Conservation (phyloP, 805 yeast genomes). For the Starmerella floris region DNA sequence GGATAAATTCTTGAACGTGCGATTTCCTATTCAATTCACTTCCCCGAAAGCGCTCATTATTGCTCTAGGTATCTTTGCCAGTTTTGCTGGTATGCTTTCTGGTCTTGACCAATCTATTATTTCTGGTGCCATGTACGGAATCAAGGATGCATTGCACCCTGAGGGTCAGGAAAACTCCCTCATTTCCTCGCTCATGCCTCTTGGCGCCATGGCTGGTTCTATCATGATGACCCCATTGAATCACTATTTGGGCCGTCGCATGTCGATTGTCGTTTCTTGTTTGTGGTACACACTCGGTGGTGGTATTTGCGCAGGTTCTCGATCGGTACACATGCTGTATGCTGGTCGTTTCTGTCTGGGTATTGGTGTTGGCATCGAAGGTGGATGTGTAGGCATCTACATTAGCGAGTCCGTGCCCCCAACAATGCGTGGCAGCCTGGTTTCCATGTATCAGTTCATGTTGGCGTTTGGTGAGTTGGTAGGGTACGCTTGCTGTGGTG, state of each 20-base stretch:
- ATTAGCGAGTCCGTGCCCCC: constrained; percentile 48
- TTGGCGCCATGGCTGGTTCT: constrained; percentile 56
- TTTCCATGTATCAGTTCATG: constrained; percentile 49
- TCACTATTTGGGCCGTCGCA: constrained; percentile 43
- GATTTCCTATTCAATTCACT: constrained; percentile 11
- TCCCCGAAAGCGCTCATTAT: constrained; percentile 32
- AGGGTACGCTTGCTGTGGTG: constrained; percentile 52
- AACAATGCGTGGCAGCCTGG: constrained; percentile 40
- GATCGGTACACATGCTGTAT: constrained; percentile 36
- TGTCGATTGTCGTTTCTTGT: constrained; percentile 43
- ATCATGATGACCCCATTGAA: constrained; percentile 46
- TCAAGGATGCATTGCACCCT: constrained; percentile 34
- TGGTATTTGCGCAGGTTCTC: constrained; percentile 42
- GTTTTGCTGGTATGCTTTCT: constrained; percentile 51
- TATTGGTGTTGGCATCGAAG: constrained; percentile 53
- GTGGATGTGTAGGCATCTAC: constrained; percentile 51
- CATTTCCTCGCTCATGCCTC: constrained; percentile 48
- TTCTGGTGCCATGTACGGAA: constrained; percentile 46
- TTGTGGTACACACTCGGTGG: constrained; percentile 50
- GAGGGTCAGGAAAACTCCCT: constrained; percentile 36
- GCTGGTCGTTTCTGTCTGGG: constrained; percentile 51
- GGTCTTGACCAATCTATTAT: constrained; percentile 58
- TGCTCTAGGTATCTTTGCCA: constrained; percentile 43
- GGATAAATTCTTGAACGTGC: constrained; percentile 12
- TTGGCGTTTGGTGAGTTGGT: constrained; percentile 55